Evolutionary conservation across 352 stramenopile species (phyloP).

Genomic region (Phytophthora hybrid): DNA sequence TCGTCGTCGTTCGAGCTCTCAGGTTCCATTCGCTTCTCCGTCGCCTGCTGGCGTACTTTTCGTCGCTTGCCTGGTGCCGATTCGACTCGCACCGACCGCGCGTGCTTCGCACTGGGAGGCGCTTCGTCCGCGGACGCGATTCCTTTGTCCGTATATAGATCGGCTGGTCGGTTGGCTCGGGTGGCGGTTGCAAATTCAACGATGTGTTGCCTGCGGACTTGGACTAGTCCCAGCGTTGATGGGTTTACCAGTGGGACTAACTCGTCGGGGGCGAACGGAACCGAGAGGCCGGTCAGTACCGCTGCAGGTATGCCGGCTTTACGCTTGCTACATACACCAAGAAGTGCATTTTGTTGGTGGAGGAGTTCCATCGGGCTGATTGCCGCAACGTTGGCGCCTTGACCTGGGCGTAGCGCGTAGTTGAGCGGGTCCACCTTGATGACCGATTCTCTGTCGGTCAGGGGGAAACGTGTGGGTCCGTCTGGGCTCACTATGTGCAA

Average conservation of each 20-base stretch:
- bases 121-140: not conserved
- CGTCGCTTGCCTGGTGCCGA: not conserved
- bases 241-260: slow-evolving; percentile 6
- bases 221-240: slow-evolving; percentile 5
- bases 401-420: not conserved
- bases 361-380: slow-evolving; percentile 21
- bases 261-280: slow-evolving; percentile 1
- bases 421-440: slow-evolving; percentile 22
- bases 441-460: not conserved
- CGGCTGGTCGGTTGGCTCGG: not conserved
- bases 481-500: slow-evolving; percentile 2
- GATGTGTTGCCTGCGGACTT: slow-evolving; percentile 5
- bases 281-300: not conserved
- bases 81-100: not conserved
- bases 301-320: not conserved
- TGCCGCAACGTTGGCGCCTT: not conserved
- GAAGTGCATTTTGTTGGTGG: slow-evolving; percentile 3
- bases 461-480: not conserved
- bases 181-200: slow-evolving; percentile 8
- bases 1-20: not conserved
- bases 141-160: not conserved
- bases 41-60: not conserved
- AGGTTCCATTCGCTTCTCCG: not conserved
- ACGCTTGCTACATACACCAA: not conserved
- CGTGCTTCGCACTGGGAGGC: not conserved